Base-by-base conservation (phyloP, 2,329 filamentous ascomycete genomes). In the Colletotrichum kahawae region DNA sequence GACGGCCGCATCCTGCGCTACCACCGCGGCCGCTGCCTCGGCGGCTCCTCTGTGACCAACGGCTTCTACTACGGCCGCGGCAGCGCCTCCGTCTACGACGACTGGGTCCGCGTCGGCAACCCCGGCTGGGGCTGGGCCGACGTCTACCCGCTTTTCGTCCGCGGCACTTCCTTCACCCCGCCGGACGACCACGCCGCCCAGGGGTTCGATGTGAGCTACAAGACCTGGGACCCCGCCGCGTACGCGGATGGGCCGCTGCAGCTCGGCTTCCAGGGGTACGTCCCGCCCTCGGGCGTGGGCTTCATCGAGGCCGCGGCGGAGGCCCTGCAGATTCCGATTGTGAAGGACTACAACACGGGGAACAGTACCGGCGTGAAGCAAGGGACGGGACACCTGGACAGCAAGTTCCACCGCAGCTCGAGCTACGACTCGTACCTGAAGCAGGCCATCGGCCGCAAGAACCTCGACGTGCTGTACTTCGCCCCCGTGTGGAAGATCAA, bases 61-160 rank as follows among this genome's bases (percentile, higher is more conserved):
- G 82, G 82, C 18, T 80, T 83, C 68, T 80, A 80, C 73, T 82
- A 82, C 71, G 81, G 81, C 51, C 77, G 81, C 33, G 80, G 80
- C 12, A 79, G 78, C 48, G 78, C 81, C 5, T 79, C 77, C 36
- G 79, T 83, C 43, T 82, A 82, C 59, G 79, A 83, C 60, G 78
- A 79, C 48, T 84, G 82, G 82, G 80, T 78, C 18, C 71, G 78
- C 7, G 67, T 83, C 9, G 82, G 81, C 7, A 83, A 83, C 64
- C 74, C 79, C 2, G 81, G 82, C 3, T 84, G 82, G 81, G 78
- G 79, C 9, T 83, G 81, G 79, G 77, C 82, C 5, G 76, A 78
- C 18, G 71, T 78, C 38, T 81, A 78, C 56, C 78, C 79, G 5
- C 71, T 79, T 7, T 79, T 78, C 21, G 33, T 79, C 27, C 80